Conservation (phyloP, 345 rosid genomes). For the Brassica juncea region DNA sequence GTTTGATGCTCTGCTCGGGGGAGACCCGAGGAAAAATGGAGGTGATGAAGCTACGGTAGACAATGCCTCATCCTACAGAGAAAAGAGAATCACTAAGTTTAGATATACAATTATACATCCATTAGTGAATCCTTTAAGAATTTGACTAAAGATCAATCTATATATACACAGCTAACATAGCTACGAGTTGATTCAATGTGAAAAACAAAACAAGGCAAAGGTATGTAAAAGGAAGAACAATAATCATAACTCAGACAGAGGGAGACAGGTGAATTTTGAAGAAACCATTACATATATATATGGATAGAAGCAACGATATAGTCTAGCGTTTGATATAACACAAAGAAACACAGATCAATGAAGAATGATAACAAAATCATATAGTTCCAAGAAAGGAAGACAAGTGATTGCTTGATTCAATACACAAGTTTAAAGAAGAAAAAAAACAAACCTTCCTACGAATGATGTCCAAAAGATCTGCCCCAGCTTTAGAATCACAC, state of each 20-base stretch:
- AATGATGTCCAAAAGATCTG: too few relatives aligned
- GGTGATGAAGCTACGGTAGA: conserved; percentile 54
- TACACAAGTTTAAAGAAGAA: too few relatives aligned
- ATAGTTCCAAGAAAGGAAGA: too few relatives aligned
- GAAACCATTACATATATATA: not conserved
- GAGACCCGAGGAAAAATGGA: conserved; percentile 72
- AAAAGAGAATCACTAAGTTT: not conserved
- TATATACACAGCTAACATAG: not conserved
- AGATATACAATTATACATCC: not conserved
- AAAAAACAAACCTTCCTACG: too few relatives aligned
- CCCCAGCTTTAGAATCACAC: too few relatives aligned
- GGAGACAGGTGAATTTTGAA: not conserved
- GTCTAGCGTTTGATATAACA: too few relatives aligned
- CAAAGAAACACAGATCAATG: too few relatives aligned
- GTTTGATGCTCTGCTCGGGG: conserved; percentile 70
- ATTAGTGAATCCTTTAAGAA: not conserved
- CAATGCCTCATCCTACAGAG: conserved; percentile 49
- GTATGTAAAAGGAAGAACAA: not conserved
- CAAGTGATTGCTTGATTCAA: too few relatives aligned
- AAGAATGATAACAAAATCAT: too few relatives aligned
- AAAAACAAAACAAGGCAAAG: not conserved
- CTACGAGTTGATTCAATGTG: not conserved
- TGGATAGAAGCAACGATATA: not conserved
- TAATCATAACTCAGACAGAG: not conserved
- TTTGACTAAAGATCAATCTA: conserved; percentile 4